Conservation (phyloP, 306 rosid species). For the Echinosophora koreensis region DNA sequence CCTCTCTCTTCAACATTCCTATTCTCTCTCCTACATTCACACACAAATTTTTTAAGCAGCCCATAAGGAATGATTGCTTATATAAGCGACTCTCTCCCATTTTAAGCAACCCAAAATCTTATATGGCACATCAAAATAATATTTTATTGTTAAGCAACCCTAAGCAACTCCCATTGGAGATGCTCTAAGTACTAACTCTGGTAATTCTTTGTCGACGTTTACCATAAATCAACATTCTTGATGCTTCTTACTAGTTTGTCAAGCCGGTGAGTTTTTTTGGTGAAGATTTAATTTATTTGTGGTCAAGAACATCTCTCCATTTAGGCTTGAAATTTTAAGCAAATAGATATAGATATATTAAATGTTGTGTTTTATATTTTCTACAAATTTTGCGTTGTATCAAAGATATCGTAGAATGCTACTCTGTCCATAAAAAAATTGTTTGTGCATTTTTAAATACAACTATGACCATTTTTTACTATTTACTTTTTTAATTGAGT, state of each 20-base stretch:
- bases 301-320: constrained; percentile 2
- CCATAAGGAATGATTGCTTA: too few species aligned
- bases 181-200: background rate
- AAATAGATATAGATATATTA: background rate
- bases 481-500: constrained; percentile 30
- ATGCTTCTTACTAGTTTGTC: constrained; percentile 31
- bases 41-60: too few species aligned
- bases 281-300: constrained; percentile 18
- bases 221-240: constrained; percentile 6
- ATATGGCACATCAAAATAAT: too few species aligned
- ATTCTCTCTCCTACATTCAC: too few species aligned
- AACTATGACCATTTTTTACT: too few species aligned
- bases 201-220: background rate
- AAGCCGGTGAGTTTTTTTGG: background rate
- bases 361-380: constrained; percentile 22
- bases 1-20: too few species aligned
- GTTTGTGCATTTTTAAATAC: background rate
- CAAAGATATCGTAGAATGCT: background rate
- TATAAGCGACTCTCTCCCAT: too few species aligned
- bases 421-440: background rate
- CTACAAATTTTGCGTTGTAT: background rate
- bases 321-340: background rate
- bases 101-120: too few species aligned
- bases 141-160: too few species aligned
- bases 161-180: too few species aligned